Base-by-base conservation (phyloP, 2,329 filamentous ascomycete genomes). In the Albifimbria verrucaria region DNA sequence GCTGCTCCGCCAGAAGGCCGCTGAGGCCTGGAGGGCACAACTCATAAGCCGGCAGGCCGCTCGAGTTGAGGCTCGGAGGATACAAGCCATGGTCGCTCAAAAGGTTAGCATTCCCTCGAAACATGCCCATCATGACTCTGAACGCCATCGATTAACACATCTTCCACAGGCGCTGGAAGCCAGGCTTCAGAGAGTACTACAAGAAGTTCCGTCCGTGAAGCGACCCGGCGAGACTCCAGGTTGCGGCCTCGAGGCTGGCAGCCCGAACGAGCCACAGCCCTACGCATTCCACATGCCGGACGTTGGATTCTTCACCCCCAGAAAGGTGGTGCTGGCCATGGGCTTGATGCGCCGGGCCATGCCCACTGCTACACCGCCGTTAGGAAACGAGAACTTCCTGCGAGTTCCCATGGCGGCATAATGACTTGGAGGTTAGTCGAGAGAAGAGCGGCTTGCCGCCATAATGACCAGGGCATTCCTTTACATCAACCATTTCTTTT, bases 1-100 rank as follows among this genome's bases (percentile, higher is more conserved):
- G 25, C 59, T 77, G 18, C 68, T 77, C 52, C 66, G 75, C 24
- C 65, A 69, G 52, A 76, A 76, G 56, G 75, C 72, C 2, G 72
- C 70, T 5, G 64, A 65, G 50, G 74, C 73, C 6, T 75, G 72
- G 72, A 66, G 62, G 18, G 68, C 66, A 26, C 65, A 70, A 58
- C 62, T 65, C 15, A 57, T 69, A 42, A 62, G 58, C 42, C 59
- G 61, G 18, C 65, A 68, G 48, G 57, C 65, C 42, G 53, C 56
- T 11, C 58, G 56, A 46, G 65, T 60, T 12, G 62, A 64, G 49
- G 54, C 48, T 3, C 49, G 51, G 2, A 46, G n/a, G 43, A n/a
- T 12, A 9, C 18, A 17, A 9, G 43, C 21, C 21, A 15, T 25
- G 20, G 15, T 9, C 12, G 21, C 20, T 7, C 21, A 46, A 24